Percentiles rank a stretch among this genome's conserved stretches.
These are phyloP conservation scores for Gregarina niphandrodes DNA, from an alignment of 169 alveolate species.

Conservation along the genomic window DNA sequence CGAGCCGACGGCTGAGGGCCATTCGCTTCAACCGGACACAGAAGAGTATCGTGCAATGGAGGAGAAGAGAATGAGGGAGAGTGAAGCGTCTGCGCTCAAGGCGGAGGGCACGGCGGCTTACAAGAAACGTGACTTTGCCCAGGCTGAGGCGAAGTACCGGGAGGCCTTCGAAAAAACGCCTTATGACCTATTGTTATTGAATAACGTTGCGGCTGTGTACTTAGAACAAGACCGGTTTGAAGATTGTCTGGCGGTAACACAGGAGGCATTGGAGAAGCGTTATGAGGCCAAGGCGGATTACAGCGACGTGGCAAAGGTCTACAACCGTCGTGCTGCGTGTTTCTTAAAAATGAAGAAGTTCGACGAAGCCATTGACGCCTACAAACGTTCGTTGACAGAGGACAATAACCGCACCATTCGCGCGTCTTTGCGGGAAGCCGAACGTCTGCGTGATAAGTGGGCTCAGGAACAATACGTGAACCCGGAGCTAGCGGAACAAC, in stretches of 20 bases:
- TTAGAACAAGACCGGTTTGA: constrained; percentile 75
- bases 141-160: constrained; percentile 70
- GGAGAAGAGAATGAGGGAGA: too few relatives aligned
- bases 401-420: constrained; percentile 67
- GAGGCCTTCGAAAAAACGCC: constrained; percentile 69
- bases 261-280: constrained; percentile 67
- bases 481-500: constrained; percentile 80
- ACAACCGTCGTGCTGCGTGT: constrained; percentile 16
- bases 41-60: too few relatives aligned
- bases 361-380: constrained; percentile 61
- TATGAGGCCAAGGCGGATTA: constrained; percentile 65
- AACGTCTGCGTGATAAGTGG: constrained; percentile 58
- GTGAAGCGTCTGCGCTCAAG: constrained; percentile 23
- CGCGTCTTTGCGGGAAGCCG: constrained; percentile 63
- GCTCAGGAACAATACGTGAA: constrained; percentile 71
- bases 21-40: too few relatives aligned
- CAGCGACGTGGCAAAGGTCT: constrained; percentile 45
- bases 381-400: constrained; percentile 69
- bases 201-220: too few relatives aligned
- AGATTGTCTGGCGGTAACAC: constrained; percentile 59
- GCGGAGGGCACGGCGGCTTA: constrained; percentile 34
- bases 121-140: constrained; percentile 64
- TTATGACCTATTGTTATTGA: too few relatives aligned
- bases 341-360: constrained; percentile 14
- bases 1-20: too few relatives aligned